Conservation (phyloP, 345 rosid species). For the Pistacia vera region DNA sequence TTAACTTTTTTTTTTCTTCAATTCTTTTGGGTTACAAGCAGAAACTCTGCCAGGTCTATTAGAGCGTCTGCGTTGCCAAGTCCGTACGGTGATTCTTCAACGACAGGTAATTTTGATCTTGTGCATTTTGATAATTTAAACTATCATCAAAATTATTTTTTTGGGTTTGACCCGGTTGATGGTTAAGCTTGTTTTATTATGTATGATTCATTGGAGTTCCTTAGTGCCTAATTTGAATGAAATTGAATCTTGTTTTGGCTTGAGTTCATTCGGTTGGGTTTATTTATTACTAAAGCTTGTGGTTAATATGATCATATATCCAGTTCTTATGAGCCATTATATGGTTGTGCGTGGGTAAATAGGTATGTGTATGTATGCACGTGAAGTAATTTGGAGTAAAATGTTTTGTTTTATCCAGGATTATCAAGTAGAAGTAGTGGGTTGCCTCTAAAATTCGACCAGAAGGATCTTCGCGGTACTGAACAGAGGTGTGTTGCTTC, state of each 20-base stretch:
- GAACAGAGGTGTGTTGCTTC: constrained; percentile 48
- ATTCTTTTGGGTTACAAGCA: constrained; percentile 13
- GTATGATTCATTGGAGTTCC: constrained; percentile 1
- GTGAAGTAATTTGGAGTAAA: background rate
- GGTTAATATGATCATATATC: constrained; percentile 1
- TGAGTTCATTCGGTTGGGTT: background rate
- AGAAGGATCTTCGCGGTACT: constrained; percentile 31
- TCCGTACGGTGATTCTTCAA: constrained; percentile 40
- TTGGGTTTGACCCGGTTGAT: constrained; percentile 11
- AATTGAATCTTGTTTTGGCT: background rate
- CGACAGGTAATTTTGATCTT: constrained; percentile 24
- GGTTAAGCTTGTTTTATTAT: constrained; percentile 14
- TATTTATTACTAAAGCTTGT: background rate
- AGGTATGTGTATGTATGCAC: background rate
- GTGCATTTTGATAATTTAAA: background rate
- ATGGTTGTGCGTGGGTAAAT: background rate
- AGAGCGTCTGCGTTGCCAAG: constrained; percentile 41
- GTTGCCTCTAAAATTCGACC: constrained; percentile 35
- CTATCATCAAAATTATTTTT: background rate
- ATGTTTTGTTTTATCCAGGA: constrained; percentile 45
- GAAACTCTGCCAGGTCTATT: constrained; percentile 35
- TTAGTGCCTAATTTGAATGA: background rate
- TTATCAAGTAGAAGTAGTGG: constrained; percentile 45
- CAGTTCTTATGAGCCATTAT: background rate
- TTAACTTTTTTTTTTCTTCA: constrained; percentile 6